Conservation (phyloP, 306 rosid species). For the Prunus fruticosa region DNA sequence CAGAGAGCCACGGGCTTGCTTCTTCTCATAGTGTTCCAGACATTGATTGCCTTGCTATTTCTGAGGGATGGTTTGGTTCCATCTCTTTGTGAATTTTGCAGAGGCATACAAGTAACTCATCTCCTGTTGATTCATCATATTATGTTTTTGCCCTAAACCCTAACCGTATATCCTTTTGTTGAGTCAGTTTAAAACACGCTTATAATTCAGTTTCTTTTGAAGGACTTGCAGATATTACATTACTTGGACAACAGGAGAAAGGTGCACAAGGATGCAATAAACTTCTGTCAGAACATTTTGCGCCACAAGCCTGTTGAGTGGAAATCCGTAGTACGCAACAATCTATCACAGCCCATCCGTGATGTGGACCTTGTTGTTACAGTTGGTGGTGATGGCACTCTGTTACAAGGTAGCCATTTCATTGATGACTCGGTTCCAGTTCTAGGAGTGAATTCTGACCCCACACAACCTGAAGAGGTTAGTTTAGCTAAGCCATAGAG, state of each 20-base stretch:
- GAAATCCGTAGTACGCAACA: conserved; percentile 49
- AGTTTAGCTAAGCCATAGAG: conserved; percentile 3
- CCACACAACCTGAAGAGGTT: conserved; percentile 79
- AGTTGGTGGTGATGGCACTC: conserved; percentile 94
- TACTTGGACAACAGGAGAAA: conserved; percentile 62
- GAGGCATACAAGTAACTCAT: conserved; percentile 24
- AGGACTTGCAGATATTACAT: conserved; percentile 46
- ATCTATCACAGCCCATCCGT: conserved; percentile 54
- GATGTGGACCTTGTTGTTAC: conserved; percentile 80
- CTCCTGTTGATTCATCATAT: neutral
- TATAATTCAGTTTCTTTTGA: conserved; percentile 16
- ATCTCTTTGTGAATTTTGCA: conserved; percentile 17
- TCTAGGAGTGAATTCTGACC: conserved; percentile 97
- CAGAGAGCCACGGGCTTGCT: conserved; percentile 37
- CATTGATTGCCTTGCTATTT: conserved; percentile 32
- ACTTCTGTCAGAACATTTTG: conserved; percentile 70
- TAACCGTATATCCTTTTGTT: neutral
- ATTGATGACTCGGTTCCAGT: conserved; percentile 70
- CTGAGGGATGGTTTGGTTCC: conserved; percentile 30
- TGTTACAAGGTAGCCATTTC: conserved; percentile 83
- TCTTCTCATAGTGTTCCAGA: conserved; percentile 62
- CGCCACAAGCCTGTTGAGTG: conserved; percentile 66
- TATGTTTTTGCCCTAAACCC: neutral
- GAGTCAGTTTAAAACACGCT: neutral
- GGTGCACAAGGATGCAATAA: conserved; percentile 65